Evolutionary conservation across 2,329 filamentous ascomycete genomes (phyloP).

Genomic region (Epichloe typhina): DNA sequence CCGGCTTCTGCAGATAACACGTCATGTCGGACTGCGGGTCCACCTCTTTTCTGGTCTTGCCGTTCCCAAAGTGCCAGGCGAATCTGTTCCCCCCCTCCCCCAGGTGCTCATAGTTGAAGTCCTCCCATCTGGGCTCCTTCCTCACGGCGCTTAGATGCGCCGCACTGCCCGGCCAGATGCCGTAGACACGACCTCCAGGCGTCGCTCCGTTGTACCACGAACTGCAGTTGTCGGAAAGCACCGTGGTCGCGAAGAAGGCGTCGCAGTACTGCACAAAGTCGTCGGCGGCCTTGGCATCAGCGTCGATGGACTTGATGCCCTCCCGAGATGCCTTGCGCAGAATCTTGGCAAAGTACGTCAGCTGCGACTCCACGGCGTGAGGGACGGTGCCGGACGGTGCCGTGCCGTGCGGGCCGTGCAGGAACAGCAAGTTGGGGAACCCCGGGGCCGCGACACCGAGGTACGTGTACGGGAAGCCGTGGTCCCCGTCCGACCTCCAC

Average conservation of each 20-base stretch:
- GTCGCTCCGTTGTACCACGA: constrained; percentile 60
- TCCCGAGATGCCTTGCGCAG: constrained; percentile 54
- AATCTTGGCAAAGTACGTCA: constrained; percentile 52
- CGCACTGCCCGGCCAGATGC: constrained; percentile 57
- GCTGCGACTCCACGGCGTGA: constrained; percentile 51
- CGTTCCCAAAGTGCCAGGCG: constrained; percentile 53
- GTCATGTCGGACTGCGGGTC: constrained; percentile 46
- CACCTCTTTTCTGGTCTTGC: constrained; percentile 47
- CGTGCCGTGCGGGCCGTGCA: constrained; percentile 47
- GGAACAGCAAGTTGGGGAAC: constrained; percentile 55
- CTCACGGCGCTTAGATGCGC: constrained; percentile 46
- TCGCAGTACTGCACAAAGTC: constrained; percentile 49
- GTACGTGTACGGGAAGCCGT: constrained; percentile 55
- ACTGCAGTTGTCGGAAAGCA: constrained; percentile 48
- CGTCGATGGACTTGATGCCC: constrained; percentile 49
- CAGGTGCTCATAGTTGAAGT: constrained; percentile 37
- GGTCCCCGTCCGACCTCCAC: constrained; percentile 42
- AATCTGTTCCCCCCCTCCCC: constrained; percentile 35
- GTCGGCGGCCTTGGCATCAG: constrained; percentile 44
- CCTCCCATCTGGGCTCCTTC: constrained; percentile 41
- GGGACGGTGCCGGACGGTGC: constrained; percentile 54
- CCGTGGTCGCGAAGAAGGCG: constrained; percentile 40
- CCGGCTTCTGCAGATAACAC: constrained; percentile 44
- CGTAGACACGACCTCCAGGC: constrained; percentile 51
- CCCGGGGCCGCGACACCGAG: constrained; percentile 48